Conservation (phyloP, 495 filamentous ascomycete genomes). For the Hypoxylon perforatum region DNA sequence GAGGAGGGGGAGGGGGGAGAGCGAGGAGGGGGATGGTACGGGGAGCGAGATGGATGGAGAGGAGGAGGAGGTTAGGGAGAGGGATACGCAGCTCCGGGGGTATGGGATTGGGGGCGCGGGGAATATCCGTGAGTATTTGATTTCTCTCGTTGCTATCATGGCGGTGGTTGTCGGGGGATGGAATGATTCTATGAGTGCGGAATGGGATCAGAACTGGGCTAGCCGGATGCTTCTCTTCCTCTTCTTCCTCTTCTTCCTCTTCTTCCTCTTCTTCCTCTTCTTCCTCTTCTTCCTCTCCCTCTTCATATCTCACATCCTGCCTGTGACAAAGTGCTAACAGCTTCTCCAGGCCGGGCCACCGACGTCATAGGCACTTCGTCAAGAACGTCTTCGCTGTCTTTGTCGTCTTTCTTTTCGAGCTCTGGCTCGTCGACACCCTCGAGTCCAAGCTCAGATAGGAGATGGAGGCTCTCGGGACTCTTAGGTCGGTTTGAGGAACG, state of each 20-base stretch:
- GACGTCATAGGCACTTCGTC: constrained; percentile 40
- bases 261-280: too few species aligned
- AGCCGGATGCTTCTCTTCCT: too few species aligned
- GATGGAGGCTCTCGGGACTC: constrained; percentile 20
- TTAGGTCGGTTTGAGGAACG: constrained; percentile 33
- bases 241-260: too few species aligned
- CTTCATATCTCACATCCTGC: background rate
- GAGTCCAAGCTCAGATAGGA: constrained; percentile 13
- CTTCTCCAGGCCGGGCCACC: constrained; percentile 31
- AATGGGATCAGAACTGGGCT: too few species aligned
- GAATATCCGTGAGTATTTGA: constrained; percentile 54
- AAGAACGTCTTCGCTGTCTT: constrained; percentile 19
- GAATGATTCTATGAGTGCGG: too few species aligned
- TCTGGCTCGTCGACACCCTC: constrained; percentile 5
- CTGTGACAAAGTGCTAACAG: constrained; percentile 3
- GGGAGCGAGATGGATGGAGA: background rate
- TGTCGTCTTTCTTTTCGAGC: constrained; percentile 34
- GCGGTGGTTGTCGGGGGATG: too few species aligned
- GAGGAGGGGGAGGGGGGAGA: constrained; percentile 28
- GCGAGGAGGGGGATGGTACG: constrained; percentile 19
- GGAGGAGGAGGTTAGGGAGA: constrained; percentile 26
- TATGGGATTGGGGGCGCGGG: constrained; percentile 55
- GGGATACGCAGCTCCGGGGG: constrained; percentile 51
- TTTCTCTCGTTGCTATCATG: too few species aligned
- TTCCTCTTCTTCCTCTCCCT: too few species aligned